Evolutionary conservation across 108 stramenopile genomes (phyloP).

Genomic region (Epithemia pelagica): DNA sequence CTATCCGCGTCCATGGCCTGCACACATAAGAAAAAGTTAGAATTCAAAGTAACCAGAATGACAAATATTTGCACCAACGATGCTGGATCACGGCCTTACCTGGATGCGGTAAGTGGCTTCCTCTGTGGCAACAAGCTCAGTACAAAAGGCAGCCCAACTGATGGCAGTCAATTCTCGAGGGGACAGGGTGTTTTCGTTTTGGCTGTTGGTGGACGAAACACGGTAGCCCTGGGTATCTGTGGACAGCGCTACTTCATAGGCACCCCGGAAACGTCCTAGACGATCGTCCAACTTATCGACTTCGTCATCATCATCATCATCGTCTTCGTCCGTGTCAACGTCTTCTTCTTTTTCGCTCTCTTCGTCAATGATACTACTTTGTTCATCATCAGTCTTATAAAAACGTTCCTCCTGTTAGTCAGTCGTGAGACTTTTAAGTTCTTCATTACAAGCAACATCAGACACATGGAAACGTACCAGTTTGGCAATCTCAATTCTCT

Average conservation of each 20-base stretch:
- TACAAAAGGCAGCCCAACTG: slow-evolving; percentile 79
- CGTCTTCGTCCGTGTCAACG: too few species aligned
- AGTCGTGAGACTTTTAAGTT: background rate
- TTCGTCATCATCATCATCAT: slow-evolving; percentile 37
- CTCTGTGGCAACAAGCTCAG: slow-evolving; percentile 31
- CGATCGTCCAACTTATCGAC: slow-evolving; percentile 27
- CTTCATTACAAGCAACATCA: background rate
- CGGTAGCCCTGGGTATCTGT: slow-evolving; percentile 47
- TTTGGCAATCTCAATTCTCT: slow-evolving; percentile 65
- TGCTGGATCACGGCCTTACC: too few species aligned
- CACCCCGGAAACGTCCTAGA: slow-evolving; percentile 19
- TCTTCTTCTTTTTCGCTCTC: too few species aligned
- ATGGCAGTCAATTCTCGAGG: slow-evolving; percentile 67
- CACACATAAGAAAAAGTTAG: too few species aligned
- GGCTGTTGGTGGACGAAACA: background rate
- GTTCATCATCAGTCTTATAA: slow-evolving; percentile 11
- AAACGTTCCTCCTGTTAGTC: slow-evolving; percentile 29
- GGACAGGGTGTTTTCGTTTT: too few species aligned
- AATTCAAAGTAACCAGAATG: too few species aligned
- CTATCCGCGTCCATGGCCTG: slow-evolving; percentile 60
- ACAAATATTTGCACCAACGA: too few species aligned
- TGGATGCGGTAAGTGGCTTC: slow-evolving; percentile 47
- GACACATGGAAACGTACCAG: slow-evolving; percentile 26
- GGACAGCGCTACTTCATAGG: slow-evolving; percentile 25
- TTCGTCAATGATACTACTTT: slow-evolving; percentile 6